Evolutionary conservation across 306 rosid species (phyloP).

Genomic region (Abrus precatorius): DNA sequence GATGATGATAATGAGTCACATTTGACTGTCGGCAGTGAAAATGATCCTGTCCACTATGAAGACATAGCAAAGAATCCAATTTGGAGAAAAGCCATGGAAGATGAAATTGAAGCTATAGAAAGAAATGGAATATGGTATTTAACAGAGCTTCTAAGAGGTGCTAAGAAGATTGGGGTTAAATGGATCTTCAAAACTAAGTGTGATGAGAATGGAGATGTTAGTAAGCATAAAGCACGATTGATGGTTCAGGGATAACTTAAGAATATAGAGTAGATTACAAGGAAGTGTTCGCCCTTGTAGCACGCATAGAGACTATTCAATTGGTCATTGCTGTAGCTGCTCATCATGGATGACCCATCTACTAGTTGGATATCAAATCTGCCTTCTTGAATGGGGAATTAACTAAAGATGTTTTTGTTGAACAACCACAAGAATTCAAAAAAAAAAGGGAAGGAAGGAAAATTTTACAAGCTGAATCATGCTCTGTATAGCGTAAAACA

Average conservation of each 20-base stretch:
- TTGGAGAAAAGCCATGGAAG: neutral
- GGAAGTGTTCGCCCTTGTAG: neutral
- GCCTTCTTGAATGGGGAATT: neutral
- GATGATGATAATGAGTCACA: neutral
- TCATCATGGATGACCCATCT: neutral
- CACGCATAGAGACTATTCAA: neutral
- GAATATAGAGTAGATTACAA: neutral
- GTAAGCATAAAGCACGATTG: neutral
- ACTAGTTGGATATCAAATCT: neutral
- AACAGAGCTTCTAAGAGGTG: neutral
- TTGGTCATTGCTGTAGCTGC: neutral
- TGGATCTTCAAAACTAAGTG: neutral
- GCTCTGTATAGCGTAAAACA: neutral
- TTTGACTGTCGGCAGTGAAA: neutral
- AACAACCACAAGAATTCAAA: neutral
- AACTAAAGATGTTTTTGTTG: neutral
- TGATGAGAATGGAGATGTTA: neutral
- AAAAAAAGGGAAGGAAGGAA: neutral
- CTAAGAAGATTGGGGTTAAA: neutral
- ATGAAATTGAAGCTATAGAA: neutral
- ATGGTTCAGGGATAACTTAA: neutral
- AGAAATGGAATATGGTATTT: neutral
- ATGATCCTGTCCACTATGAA: neutral
- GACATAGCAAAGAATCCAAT: neutral
- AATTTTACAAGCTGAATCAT: neutral